phyloP scores from a whole-genome alignment of 352 stramenopile genomes.

The Paralagenidium karlingii region DNA sequence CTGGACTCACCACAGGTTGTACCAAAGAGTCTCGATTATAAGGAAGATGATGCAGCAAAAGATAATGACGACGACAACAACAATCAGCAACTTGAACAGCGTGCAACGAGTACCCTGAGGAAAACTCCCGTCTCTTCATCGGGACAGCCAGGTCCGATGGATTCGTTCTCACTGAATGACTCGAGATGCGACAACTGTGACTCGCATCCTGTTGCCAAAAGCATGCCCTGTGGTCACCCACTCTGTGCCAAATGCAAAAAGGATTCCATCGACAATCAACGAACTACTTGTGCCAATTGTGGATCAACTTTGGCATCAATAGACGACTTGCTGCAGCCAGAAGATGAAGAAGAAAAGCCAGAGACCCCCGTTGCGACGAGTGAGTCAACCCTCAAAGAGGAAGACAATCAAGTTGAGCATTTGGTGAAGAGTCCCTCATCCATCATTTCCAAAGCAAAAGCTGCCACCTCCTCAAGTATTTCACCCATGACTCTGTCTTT shows the following conservation, averaged over 20 bases:
- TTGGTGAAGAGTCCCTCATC: too few relatives aligned
- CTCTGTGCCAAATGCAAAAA: conserved; percentile 4
- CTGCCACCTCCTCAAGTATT: conserved; percentile 7
- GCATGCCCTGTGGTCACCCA: conserved; percentile 7
- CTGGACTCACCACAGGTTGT: conserved; percentile 64
- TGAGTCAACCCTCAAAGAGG: conserved; percentile 1
- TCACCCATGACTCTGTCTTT: conserved; percentile 46
- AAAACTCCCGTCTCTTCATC: too few relatives aligned
- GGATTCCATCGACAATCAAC: not conserved
- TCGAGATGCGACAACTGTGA: conserved; percentile 8
- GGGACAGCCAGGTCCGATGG: too few relatives aligned
- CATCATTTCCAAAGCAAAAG: too few relatives aligned
- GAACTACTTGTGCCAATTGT: not conserved
- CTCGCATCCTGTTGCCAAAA: conserved; percentile 3
- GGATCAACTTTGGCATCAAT: conserved; percentile 4
- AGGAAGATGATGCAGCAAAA: not conserved
- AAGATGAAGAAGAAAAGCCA: not conserved
- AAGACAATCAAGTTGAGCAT: conserved; percentile 15
- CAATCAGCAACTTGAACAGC: too few relatives aligned
- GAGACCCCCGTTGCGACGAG: too few relatives aligned
- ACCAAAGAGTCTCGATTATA: not conserved
- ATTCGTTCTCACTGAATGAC: too few relatives aligned
- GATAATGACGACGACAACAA: too few relatives aligned
- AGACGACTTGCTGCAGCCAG: not conserved
- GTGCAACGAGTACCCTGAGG: too few relatives aligned